Percentiles rank a stretch among this genome's conserved stretches.
Conservation (phyloP, 2,329 filamentous ascomycete species). For the Paecilomyces dactylethromorphus region DNA sequence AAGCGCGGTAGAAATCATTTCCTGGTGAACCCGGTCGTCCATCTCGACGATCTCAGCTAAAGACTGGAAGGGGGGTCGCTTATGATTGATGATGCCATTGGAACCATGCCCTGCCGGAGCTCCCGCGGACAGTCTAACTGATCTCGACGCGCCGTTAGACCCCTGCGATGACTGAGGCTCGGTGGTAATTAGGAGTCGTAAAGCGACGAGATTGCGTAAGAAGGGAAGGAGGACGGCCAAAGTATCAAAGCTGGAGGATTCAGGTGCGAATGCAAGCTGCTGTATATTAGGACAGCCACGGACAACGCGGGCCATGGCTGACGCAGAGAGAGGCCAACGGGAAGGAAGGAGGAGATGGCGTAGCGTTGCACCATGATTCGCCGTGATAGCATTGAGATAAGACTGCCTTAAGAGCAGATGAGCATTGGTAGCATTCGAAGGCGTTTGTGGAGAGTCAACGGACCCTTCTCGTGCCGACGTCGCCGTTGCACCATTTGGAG, state of each 20-base stretch:
- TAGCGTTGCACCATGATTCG: slow-evolving; percentile 45
- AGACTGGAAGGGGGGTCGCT: slow-evolving; percentile 11
- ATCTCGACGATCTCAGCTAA: slow-evolving; percentile 30
- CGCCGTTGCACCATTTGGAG: slow-evolving; percentile 3
- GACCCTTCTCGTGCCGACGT: slow-evolving; percentile 22
- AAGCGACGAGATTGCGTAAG: slow-evolving; percentile 31
- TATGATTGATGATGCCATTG: not conserved
- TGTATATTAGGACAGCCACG: slow-evolving; percentile 52
- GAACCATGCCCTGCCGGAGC: not conserved
- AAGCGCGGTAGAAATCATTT: slow-evolving; percentile 23
- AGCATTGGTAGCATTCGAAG: slow-evolving; percentile 14
- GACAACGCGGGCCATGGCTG: slow-evolving; percentile 46
- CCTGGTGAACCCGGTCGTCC: slow-evolving; percentile 26
- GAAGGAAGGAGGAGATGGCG: slow-evolving; percentile 52
- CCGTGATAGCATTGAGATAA: slow-evolving; percentile 47
- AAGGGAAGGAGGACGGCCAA: slow-evolving; percentile 33
- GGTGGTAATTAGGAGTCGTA: slow-evolving; percentile 35
- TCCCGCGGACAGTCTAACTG: slow-evolving; percentile 5
- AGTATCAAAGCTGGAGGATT: slow-evolving; percentile 33
- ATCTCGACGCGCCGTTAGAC: slow-evolving; percentile 1
- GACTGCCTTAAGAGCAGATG: slow-evolving; percentile 32
- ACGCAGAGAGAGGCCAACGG: slow-evolving; percentile 46
- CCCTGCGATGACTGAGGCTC: slow-evolving; percentile 6
- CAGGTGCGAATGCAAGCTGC: slow-evolving; percentile 50
- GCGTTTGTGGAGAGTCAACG: slow-evolving; percentile 7